A percentile compares a stretch with the other conserved stretches of the same genome.
Evolutionary conservation across 2,329 filamentous ascomycete genomes (phyloP).

Genomic region (Fusarium siculi): DNA sequence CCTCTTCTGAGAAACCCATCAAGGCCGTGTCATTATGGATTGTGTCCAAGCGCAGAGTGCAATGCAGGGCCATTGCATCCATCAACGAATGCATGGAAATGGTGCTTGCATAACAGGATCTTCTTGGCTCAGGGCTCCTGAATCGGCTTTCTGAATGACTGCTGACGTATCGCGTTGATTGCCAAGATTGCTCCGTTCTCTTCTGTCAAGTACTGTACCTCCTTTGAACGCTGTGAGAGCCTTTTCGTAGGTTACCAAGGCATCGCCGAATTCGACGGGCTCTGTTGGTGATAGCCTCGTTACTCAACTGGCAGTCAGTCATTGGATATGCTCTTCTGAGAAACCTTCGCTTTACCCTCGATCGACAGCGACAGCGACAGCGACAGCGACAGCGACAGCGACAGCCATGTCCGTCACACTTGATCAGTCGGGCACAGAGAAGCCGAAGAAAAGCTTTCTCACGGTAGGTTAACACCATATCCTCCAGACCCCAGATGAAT

Average conservation of each 20-base stretch:
- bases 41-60: not conserved
- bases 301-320: not conserved
- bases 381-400: too few relatives aligned
- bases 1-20: not conserved
- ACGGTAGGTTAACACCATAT: conserved; percentile 19
- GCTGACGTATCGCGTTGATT: not conserved
- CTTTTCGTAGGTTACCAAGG: not conserved
- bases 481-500: not conserved
- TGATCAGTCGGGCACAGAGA: conserved; percentile 18
- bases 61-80: not conserved
- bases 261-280: not conserved
- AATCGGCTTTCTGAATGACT: conserved; percentile 9
- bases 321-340: not conserved
- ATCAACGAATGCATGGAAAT: not conserved
- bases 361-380: not conserved
- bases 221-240: not conserved
- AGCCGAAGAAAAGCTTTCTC: conserved; percentile 20
- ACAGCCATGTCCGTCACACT: conserved; percentile 22
- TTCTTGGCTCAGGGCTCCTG: conserved; percentile 20
- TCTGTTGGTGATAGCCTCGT: not conserved
- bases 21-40: not conserved
- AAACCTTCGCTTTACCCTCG: not conserved
- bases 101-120: not conserved
- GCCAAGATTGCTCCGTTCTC: not conserved
- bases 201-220: not conserved